Percentiles rank a stretch among this genome's conserved stretches.
These are phyloP conservation scores for Ensete glaucum DNA, from an alignment of 176 grass and related monocot genomes.

Conservation along the genomic window DNA sequence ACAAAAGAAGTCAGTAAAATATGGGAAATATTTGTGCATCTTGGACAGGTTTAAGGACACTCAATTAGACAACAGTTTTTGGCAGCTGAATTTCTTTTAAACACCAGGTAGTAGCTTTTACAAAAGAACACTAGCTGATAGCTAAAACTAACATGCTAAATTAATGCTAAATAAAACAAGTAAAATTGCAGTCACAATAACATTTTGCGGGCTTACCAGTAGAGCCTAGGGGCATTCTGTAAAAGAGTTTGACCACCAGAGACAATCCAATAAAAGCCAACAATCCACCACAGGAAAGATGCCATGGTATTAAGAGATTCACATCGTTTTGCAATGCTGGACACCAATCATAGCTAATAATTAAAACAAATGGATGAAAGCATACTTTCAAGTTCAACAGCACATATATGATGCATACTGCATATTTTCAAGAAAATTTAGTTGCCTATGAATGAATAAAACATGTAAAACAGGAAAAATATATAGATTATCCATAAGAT, in stretches of 20 bases:
- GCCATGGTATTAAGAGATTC: conserved; percentile 74
- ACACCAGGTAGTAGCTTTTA: neutral
- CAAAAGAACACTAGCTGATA: neutral
- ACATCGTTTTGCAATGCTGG: conserved; percentile 51
- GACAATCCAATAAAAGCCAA: conserved; percentile 87
- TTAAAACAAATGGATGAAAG: neutral
- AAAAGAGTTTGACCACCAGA: conserved; percentile 57
- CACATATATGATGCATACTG: neutral
- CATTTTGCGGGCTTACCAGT: conserved; percentile 45
- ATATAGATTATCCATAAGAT: neutral
- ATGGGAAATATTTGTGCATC: too few relatives aligned
- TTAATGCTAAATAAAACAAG: neutral
- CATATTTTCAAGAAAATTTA: neutral
- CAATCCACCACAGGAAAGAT: conserved; percentile 94
- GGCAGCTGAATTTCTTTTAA: neutral
- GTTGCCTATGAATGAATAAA: neutral
- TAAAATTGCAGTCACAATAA: neutral
- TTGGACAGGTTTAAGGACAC: neutral
- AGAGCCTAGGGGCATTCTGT: conserved; percentile 62
- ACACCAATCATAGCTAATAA: conserved; percentile 13
- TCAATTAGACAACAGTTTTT: neutral
- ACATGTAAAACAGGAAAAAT: neutral
- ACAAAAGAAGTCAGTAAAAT: neutral
- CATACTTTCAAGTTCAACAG: neutral
- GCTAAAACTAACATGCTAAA: neutral